Conservation (phyloP, 2,329 filamentous ascomycete genomes). For the Talaromyces sp. region DNA sequence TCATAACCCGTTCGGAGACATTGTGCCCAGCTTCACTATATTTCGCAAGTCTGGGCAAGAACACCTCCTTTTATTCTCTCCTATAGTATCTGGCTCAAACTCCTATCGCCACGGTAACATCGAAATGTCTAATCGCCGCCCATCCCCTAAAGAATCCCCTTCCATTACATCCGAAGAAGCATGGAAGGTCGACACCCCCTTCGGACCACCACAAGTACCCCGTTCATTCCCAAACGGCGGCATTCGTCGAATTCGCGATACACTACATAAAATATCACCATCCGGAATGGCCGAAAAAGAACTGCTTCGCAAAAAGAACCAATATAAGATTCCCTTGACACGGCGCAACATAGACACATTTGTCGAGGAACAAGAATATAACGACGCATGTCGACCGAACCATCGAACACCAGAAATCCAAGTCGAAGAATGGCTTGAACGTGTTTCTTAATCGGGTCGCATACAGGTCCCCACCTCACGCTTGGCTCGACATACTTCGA, state of each 20-base stretch:
- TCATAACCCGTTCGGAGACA: no score
- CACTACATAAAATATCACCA: slow-evolving; percentile 37
- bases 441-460: slow-evolving; percentile 66
- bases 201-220: slow-evolving; percentile 33
- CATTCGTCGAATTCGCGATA: slow-evolving; percentile 40
- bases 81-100: no score
- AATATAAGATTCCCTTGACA: slow-evolving; percentile 38
- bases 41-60: no score
- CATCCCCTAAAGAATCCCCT: slow-evolving; percentile 1
- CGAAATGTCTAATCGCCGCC: background rate
- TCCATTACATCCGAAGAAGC: slow-evolving; percentile 31
- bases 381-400: slow-evolving; percentile 62
- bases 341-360: slow-evolving; percentile 41
- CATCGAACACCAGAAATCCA: slow-evolving; percentile 63
- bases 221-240: slow-evolving; percentile 31
- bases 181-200: slow-evolving; percentile 36
- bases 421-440: slow-evolving; percentile 74
- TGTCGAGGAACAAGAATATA: slow-evolving; percentile 35
- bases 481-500: slow-evolving; percentile 13
- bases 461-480: slow-evolving; percentile 3
- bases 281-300: slow-evolving; percentile 39
- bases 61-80: no score
- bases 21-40: no score
- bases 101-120: background rate
- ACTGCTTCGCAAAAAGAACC: slow-evolving; percentile 39